A percentile compares a stretch with the other conserved stretches of the same genome.
Evolutionary conservation across 306 rosid species (phyloP).

Genomic region (Phaseolus lunatus): DNA sequence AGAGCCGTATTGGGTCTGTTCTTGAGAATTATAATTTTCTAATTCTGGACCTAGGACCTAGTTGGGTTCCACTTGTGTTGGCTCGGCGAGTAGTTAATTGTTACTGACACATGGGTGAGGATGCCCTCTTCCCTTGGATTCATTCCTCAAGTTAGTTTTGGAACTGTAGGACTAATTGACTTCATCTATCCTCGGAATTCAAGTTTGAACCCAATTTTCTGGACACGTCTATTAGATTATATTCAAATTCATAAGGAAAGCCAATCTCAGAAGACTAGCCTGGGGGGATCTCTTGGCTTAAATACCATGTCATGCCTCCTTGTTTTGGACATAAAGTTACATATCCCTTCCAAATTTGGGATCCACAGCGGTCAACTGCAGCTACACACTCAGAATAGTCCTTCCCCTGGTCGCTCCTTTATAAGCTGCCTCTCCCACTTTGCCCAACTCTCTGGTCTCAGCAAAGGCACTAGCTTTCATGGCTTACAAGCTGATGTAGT

Average conservation of each 20-base stretch:
- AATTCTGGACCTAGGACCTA: neutral
- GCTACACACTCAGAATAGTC: neutral
- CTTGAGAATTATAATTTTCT: constrained; percentile 1
- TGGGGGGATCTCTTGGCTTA: neutral
- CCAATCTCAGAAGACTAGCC: neutral
- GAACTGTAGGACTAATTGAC: constrained; percentile 3
- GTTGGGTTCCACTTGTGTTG: constrained; percentile 22
- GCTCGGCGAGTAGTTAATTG: neutral
- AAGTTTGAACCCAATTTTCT: constrained; percentile 24
- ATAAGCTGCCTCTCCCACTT: neutral
- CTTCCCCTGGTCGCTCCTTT: neutral
- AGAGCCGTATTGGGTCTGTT: neutral
- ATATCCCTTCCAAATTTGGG: neutral
- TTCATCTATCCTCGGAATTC: neutral
- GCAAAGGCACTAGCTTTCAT: neutral
- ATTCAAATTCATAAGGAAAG: neutral
- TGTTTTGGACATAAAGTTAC: neutral
- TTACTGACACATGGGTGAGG: neutral
- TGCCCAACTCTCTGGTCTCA: neutral
- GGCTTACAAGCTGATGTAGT: neutral
- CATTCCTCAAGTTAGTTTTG: neutral
- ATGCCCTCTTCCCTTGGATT: neutral
- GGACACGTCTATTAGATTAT: neutral
- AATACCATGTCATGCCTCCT: neutral
- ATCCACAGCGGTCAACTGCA: neutral